Base-by-base conservation (phyloP, 1,284 basidiomycete genomes). In the Cutaneotrichosporon cyanovorans region DNA sequence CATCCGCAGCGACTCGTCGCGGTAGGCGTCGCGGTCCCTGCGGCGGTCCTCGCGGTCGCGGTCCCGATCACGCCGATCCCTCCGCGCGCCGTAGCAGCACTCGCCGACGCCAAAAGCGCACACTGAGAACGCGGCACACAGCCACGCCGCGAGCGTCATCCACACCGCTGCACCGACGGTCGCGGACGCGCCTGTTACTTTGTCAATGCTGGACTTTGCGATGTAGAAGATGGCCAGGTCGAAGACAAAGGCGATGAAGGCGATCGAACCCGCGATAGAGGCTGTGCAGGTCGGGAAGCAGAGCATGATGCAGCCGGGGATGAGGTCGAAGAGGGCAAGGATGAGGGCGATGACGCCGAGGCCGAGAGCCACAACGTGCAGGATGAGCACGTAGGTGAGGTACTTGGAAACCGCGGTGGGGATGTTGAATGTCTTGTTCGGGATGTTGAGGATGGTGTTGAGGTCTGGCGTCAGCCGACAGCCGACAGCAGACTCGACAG, bases 171-270 rank as follows among this genome's bases (percentile, higher is more conserved):
- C 82, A 11, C 88, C 88, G 8, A 90, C 82, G 14, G 74, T 71
- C 0, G 88, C 88, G 0, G 75, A 77, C 2, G 85, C 87, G 25
- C 80, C 80, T 3, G 63, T 43, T 15, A 87, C 80, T 10, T 72
- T 61, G 63, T 86, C 83, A 62, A 92, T 83, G 45, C 86, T 78
- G 38, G 82, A 73, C 62, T 82, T 87, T 50, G 84, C 84, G 43
- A 88, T 71, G 75, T 86, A 90, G 74, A 91, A 92, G 50, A 92
- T 74, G 56, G 78, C 83, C 45, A 91, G 69, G 68, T 92, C 88
- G 67, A 91, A 87, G 22, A 91, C 79, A 69, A 91, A 87, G 6
- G 87, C 87, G 40, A 85, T 61, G 48, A 92, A 75, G 42, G 86
- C 76, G 48, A 89, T 72, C 3, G 76, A 69, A 0, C 85, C 86